Evolutionary conservation across 768 basidiomycete genomes (phyloP), one percentile per base, ranked within the genome.

Genomic region (Phanerochaete sordida): DNA sequence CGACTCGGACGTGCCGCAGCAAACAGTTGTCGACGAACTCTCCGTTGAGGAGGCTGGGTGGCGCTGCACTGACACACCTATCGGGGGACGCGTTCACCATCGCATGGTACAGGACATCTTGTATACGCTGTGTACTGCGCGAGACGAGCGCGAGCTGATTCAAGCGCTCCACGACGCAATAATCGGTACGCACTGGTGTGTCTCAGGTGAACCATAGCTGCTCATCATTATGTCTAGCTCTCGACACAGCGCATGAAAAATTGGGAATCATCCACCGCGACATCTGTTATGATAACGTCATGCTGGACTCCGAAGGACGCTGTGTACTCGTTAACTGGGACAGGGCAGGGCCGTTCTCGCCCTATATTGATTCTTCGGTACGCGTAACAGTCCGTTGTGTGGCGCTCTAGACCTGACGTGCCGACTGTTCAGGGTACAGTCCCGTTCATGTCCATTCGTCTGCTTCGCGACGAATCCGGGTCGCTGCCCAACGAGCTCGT

Each of bases 121-220:
- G 24, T 48, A 47, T 31, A 56, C 56, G 4, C 30, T 61, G 31
- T 27, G 21, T 6, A 30, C 43, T 9, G 47, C 51, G 15, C 24
- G 24, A n/a, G 19, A 23, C 50, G 49, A 61, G 28, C 13, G 46
- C 1, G 48, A 62, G 30, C 45, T 59, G 6, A 37, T 58, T 3
- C 23, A 33, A 15, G 57, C 45, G 6, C 44, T 62, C 31, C 57
- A 43, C 13, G 61, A 62, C 52, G 44, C 30, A 12, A 9, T 58
- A 6, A 4, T 9, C 6, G 50, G 61, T 58, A 24, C 47, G 61
- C 31, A 2, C 13, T 3, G n/a, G 21, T 45, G 15, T 33, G 4
- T 21, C n/a, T n/a, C n/a, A n/a, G n/a, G n/a, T 35, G 33, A 35
- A 35, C 13, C 33, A 13, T 35, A 13, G 33, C 33, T 35, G 13